Evolutionary conservation across 2,329 filamentous ascomycete species (phyloP).

Genomic region (Sporothrix euskadiensis): DNA sequence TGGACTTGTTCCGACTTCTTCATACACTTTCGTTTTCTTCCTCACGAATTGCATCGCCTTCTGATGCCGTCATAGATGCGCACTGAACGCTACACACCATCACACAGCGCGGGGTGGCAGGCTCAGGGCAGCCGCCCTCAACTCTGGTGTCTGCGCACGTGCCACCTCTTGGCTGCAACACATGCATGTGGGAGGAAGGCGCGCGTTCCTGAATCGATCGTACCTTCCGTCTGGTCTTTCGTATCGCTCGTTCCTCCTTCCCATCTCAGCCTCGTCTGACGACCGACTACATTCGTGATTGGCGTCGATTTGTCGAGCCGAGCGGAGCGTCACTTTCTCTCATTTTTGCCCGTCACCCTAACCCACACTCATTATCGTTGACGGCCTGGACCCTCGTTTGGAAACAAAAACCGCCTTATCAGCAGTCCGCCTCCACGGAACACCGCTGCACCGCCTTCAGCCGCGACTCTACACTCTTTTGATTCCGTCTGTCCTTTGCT

Average conservation of each 20-base stretch:
- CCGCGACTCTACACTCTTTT: background rate
- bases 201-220: conserved; percentile 6
- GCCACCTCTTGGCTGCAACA: background rate
- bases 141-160: background rate
- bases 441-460: conserved; percentile 5
- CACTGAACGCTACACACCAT: background rate
- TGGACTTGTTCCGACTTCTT: background rate
- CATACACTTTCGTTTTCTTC: background rate
- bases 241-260: background rate
- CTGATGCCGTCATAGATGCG: background rate
- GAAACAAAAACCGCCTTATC: background rate
- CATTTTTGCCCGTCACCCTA: background rate
- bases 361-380: background rate
- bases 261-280: background rate
- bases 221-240: background rate
- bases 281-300: background rate
- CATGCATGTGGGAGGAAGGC: background rate
- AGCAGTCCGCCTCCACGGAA: background rate
- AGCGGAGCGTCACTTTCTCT: too few species aligned
- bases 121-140: background rate
- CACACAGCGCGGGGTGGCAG: background rate
- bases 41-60: background rate
- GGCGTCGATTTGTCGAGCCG: background rate
- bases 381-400: background rate
- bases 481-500: background rate